Evolutionary conservation across 2,329 filamentous ascomycete genomes (phyloP).

Genomic region (Fusarium goolgardi): DNA sequence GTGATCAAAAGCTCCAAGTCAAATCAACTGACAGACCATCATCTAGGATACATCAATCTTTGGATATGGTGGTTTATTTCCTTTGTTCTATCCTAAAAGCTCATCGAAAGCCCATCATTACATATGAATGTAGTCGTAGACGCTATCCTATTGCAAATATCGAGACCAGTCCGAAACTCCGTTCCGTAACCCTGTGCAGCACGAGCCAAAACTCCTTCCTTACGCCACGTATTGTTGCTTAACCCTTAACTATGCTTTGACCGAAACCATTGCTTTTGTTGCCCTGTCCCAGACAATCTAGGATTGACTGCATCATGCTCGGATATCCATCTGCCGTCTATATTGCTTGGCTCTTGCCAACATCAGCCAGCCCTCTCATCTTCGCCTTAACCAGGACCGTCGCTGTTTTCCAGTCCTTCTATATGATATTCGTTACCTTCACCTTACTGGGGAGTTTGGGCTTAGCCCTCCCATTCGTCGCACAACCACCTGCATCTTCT

Average conservation of each 20-base stretch:
- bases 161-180: conserved; percentile 14
- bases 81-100: not conserved
- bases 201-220: conserved; percentile 32
- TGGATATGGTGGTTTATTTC: not conserved
- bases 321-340: not conserved
- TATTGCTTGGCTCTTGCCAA: not conserved
- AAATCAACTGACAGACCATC: not conserved
- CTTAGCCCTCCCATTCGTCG: conserved; percentile 48
- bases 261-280: not conserved
- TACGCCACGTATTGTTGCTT: conserved; percentile 16
- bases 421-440: conserved; percentile 29
- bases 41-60: not conserved
- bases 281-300: conserved; percentile 1
- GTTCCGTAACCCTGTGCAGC: conserved; percentile 5
- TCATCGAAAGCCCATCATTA: conserved; percentile 1
- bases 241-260: not conserved
- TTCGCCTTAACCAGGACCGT: conserved; percentile 19
- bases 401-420: conserved; percentile 34
- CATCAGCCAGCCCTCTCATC: not conserved
- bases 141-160: conserved; percentile 18
- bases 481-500: conserved; percentile 67
- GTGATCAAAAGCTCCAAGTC: not conserved
- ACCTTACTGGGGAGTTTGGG: conserved; percentile 46
- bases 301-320: not conserved
- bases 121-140: not conserved